A percentile compares a stretch with the other conserved stretches of the same genome.
These are phyloP conservation scores for Solanum paucissectum DNA, from an alignment of 257 asterid genomes.

Conservation along the genomic window DNA sequence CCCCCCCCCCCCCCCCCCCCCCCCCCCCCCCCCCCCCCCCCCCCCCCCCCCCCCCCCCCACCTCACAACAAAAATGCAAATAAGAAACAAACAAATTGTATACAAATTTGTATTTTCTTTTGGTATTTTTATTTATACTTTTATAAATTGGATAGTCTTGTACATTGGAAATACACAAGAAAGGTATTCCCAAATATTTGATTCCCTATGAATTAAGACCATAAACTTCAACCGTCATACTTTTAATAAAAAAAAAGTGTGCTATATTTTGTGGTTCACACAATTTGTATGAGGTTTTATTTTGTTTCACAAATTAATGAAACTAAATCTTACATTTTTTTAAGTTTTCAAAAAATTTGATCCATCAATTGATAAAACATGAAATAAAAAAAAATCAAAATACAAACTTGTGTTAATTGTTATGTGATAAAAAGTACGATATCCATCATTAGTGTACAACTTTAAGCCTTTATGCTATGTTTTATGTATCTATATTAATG, in stretches of 20 bases:
- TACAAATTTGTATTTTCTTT: background rate
- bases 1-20: no score
- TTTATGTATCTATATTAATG: no score
- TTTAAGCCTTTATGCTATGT: no score
- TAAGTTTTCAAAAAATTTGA: background rate
- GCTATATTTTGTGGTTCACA: background rate
- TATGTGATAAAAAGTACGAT: background rate
- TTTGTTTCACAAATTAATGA: background rate
- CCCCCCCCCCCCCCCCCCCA: no score
- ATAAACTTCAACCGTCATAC: no score
- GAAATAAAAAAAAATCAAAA: no score
- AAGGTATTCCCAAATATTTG: background rate
- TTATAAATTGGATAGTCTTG: background rate
- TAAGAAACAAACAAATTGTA: background rate
- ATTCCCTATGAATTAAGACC: background rate
- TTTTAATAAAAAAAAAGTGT: no score
- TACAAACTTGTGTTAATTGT: background rate
- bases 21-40: no score
- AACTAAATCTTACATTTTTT: background rate
- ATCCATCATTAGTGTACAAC: no score
- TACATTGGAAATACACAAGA: background rate
- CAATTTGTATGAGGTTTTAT: background rate
- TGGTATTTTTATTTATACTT: background rate
- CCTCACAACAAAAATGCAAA: background rate
- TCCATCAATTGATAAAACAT: background rate